Percentiles rank a stretch among this genome's conserved stretches.
Conservation (phyloP, 805 yeast species). For the Candida odintsovae region DNA sequence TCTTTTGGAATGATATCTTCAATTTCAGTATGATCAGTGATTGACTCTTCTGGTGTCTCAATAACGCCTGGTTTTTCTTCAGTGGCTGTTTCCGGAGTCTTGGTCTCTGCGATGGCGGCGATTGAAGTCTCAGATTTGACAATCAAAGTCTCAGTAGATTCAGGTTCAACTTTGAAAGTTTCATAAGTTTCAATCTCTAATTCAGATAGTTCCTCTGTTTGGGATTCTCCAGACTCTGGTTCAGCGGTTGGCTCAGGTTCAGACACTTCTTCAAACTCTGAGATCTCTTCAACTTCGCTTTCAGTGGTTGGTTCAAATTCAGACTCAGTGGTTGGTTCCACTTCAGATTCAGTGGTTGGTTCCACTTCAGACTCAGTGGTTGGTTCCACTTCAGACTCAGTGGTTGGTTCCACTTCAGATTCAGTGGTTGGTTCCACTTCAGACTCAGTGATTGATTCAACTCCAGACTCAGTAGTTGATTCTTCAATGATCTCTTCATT, state of each 20-base stretch:
- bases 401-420: neutral
- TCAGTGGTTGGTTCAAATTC: neutral
- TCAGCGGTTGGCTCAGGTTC: neutral
- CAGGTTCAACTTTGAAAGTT: neutral
- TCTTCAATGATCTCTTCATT: neutral
- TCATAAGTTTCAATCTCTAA: neutral
- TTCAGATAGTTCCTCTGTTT: conserved; percentile 1
- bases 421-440: no score
- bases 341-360: neutral
- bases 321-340: neutral
- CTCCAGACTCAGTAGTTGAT: no score
- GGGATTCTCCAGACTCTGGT: conserved; percentile 1
- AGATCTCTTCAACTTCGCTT: neutral
- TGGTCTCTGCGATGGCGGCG: neutral
- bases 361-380: neutral
- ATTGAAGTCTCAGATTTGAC: neutral
- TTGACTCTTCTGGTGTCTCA: neutral
- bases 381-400: neutral
- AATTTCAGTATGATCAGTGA: neutral
- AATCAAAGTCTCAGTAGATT: neutral
- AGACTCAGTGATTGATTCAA: neutral
- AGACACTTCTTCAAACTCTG: neutral
- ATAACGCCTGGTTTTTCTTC: neutral
- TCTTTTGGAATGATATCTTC: neutral
- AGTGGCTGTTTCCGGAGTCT: neutral